phyloP scores from a whole-genome alignment of 305 asterid species.

The Euphrasia arctica region DNA sequence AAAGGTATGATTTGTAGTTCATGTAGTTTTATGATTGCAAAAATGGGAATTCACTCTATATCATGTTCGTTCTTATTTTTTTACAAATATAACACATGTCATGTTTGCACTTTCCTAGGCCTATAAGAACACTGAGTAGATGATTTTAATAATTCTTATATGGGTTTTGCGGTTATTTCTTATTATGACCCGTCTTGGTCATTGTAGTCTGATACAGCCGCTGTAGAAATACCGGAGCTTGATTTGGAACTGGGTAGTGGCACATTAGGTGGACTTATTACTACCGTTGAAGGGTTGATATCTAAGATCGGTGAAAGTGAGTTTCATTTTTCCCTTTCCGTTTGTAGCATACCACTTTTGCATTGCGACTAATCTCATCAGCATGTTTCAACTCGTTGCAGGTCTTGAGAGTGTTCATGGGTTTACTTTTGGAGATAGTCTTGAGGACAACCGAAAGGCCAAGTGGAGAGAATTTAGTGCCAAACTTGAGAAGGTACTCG shows the following conservation, averaged over 20 bases:
- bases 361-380: slow-evolving; percentile 4
- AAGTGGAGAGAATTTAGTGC: slow-evolving; percentile 80
- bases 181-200: not conserved
- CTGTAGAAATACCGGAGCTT: slow-evolving; percentile 73
- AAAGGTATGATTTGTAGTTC: slow-evolving; percentile 47
- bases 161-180: not conserved
- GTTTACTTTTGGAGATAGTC: slow-evolving; percentile 86
- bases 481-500: slow-evolving; percentile 65
- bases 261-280: slow-evolving; percentile 87
- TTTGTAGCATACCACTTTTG: not conserved
- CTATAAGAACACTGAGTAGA: not conserved
- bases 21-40: not conserved
- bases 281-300: slow-evolving; percentile 92
- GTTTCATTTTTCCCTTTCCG: slow-evolving; percentile 25
- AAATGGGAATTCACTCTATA: not conserved
- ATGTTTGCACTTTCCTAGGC: not conserved
- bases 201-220: slow-evolving; percentile 82
- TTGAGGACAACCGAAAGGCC: slow-evolving; percentile 51
- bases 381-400: slow-evolving; percentile 34
- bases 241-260: slow-evolving; percentile 87
- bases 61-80: not conserved
- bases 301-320: slow-evolving; percentile 82
- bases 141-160: too few species aligned
- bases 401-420: slow-evolving; percentile 86
- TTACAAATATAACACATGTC: not conserved